Base-by-base conservation (phyloP, 78 protist genomes). In the Dictyostelium brefeldianum region DNA sequence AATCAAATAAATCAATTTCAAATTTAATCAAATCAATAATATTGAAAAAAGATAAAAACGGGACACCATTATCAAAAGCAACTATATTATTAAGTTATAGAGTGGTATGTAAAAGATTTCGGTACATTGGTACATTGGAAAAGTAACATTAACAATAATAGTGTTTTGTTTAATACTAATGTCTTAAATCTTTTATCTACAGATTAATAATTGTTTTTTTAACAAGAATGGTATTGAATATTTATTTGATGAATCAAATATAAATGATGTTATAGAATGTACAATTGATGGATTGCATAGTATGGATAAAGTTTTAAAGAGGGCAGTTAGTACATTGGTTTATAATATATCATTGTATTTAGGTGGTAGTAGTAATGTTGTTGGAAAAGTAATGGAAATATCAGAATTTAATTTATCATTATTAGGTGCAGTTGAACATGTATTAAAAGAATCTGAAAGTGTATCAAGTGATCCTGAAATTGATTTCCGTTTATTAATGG, bases 121-220 rank as follows among this genome's bases (percentile, higher is more conserved):
- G n/a, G n/a, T n/a, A n/a, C n/a, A n/a, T n/a, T n/a, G 5, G 4
- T 67, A 22, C 9, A 9, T 67, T 6, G 12, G 29, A 31, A 4
- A 67, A 6, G 29, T 5, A n/a, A n/a, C 27, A 51, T 47, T 4
- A 65, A 75, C 10, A 4, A 51, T 27, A 25, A 50, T 22, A 31
- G 9, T 27, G 46, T 11, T 4, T 62, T 70, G 2, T 0, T 0
- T 25, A 9, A 20, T 62, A 36, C 70, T 46, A 9, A 22, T 1
- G 1, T 36, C 2, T 17, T 25, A 36, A 46, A 29, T 18, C 31
- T 22, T 8, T 41, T 18, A 22, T 36, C 1, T 43, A 29, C 41
- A 62, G 85, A 82, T 82, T 36, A 47, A 27, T 31, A 85, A 85
- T 85, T 74, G 92, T 59, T 85, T 85, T n/a, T 75, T 29, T 22